Percentiles rank a stretch among this genome's conserved stretches.
Evolutionary conservation across 202 grass and related monocot genomes (phyloP).

Genomic region (Eragrostis tef): DNA sequence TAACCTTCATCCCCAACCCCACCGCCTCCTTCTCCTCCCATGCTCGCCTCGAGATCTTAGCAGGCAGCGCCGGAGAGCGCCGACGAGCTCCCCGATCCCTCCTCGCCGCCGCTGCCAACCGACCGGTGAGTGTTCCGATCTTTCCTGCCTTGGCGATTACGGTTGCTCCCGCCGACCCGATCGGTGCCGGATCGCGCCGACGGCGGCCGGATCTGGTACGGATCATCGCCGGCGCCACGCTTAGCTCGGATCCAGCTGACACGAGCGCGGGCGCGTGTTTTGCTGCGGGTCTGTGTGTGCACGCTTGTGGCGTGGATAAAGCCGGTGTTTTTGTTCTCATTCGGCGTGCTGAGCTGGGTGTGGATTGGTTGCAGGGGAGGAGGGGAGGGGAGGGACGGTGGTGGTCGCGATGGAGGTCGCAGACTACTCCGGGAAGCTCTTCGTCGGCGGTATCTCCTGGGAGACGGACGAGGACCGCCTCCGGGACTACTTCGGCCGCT

Average conservation of each 20-base stretch:
- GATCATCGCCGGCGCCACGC: slow-evolving; percentile 61
- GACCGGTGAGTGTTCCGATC: slow-evolving; percentile 56
- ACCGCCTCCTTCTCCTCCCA: slow-evolving; percentile 22
- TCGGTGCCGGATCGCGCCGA: slow-evolving; percentile 45
- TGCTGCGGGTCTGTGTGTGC: not conserved
- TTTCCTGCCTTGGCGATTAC: not conserved
- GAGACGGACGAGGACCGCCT: slow-evolving; percentile 86
- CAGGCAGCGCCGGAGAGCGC: slow-evolving; percentile 44
- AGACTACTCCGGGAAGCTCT: slow-evolving; percentile 78
- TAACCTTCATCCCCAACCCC: too few species aligned
- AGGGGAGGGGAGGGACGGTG: slow-evolving; percentile 55
- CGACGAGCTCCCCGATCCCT: slow-evolving; percentile 48
- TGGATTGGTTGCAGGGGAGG: slow-evolving; percentile 68
- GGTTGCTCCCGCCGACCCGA: not conserved
- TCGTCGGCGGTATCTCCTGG: slow-evolving; percentile 95
- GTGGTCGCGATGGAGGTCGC: slow-evolving; percentile 65
- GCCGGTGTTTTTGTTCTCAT: slow-evolving; percentile 58
- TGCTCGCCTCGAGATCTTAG: slow-evolving; percentile 62
- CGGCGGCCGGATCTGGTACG: slow-evolving; percentile 59
- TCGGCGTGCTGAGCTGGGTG: slow-evolving; percentile 48
- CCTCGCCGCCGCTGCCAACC: slow-evolving; percentile 44
- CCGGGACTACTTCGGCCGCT: slow-evolving; percentile 71
- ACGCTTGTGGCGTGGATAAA: slow-evolving; percentile 52
- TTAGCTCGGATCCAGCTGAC: slow-evolving; percentile 61
- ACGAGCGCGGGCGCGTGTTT: slow-evolving; percentile 40